Evolutionary conservation across 2,329 filamentous ascomycete species (phyloP).

Genomic region (Colletotrichum graminicola): DNA sequence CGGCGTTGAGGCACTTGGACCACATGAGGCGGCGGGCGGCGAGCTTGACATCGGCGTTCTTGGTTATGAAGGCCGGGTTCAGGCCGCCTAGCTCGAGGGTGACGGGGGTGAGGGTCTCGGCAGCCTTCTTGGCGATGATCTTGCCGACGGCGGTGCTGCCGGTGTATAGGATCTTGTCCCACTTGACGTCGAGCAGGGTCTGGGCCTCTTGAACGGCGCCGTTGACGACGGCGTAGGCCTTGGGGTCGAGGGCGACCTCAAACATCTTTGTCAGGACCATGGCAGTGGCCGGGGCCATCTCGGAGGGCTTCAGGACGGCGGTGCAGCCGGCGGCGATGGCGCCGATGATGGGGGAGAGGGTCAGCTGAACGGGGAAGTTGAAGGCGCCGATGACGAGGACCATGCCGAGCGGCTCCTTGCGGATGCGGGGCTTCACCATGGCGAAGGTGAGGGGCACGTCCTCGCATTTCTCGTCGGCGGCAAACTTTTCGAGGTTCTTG

Average conservation of each 20-base stretch:
- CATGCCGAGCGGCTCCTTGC: constrained; percentile 88
- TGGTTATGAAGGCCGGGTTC: constrained; percentile 93
- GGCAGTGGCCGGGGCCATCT: constrained; percentile 81
- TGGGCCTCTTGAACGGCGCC: constrained; percentile 85
- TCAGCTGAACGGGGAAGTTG: constrained; percentile 92
- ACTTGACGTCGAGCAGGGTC: constrained; percentile 86
- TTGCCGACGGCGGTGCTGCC: constrained; percentile 83
- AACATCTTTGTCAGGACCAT: constrained; percentile 85
- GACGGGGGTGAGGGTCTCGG: constrained; percentile 88
- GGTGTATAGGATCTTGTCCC: constrained; percentile 99
- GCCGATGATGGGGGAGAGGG: constrained; percentile 82
- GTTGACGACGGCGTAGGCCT: constrained; percentile 82
- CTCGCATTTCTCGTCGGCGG: constrained; percentile 80
- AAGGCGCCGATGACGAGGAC: constrained; percentile 91
- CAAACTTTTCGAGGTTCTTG: constrained; percentile 84
- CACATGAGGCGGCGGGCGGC: constrained; percentile 88
- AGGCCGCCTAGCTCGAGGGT: constrained; percentile 90
- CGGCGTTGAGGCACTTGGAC: constrained; percentile 88
- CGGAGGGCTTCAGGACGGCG: constrained; percentile 90
- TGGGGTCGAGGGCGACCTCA: constrained; percentile 79
- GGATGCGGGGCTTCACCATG: constrained; percentile 78
- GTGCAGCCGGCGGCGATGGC: constrained; percentile 95
- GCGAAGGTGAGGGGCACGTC: constrained; percentile 78
- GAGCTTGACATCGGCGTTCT: constrained; percentile 81
- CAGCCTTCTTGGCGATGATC: constrained; percentile 91